Percentiles rank a stretch among this genome's conserved stretches.
These are phyloP conservation scores for Fusarium napiforme DNA, from an alignment of 2,329 filamentous ascomycete genomes.

Conservation along the genomic window DNA sequence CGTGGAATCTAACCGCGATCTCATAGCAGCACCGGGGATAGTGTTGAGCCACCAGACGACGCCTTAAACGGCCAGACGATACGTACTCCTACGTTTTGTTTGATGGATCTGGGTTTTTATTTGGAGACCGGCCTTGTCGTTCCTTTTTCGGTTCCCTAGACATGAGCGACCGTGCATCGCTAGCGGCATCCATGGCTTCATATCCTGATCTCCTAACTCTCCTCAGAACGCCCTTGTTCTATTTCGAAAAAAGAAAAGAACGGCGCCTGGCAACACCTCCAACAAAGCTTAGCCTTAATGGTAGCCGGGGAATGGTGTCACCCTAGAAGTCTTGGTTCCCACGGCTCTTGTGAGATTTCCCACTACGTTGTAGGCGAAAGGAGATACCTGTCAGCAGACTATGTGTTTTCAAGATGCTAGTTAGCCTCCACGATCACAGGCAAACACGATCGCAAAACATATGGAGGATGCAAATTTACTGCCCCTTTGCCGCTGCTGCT, in stretches of 20 bases:
- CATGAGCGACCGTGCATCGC: constrained; percentile 34
- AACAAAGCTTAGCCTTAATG: constrained; percentile 40
- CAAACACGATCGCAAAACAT: neutral
- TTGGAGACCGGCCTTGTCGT: neutral
- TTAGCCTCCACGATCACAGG: constrained; percentile 11
- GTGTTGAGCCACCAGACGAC: constrained; percentile 12
- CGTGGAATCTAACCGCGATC: neutral
- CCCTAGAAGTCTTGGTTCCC: constrained; percentile 3
- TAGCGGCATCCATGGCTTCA: constrained; percentile 28
- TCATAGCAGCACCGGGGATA: constrained; percentile 1
- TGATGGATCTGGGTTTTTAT: constrained; percentile 24
- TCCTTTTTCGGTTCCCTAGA: constrained; percentile 19
- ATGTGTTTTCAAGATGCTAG: constrained; percentile 19
- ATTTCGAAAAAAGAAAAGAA: constrained; percentile 33
- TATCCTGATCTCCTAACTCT: constrained; percentile 31
- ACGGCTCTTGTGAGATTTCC: neutral
- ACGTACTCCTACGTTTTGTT: constrained; percentile 4
- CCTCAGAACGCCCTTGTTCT: constrained; percentile 21
- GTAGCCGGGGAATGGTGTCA: constrained; percentile 39
- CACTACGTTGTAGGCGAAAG: neutral
- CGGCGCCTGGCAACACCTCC: constrained; percentile 30
- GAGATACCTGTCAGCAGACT: constrained; percentile 24
- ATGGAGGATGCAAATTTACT: neutral
- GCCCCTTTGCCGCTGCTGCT: neutral
- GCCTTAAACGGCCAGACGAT: constrained; percentile 16